Evolutionary conservation across 495 filamentous ascomycete genomes (phyloP).

Genomic region (Podospora australis): DNA sequence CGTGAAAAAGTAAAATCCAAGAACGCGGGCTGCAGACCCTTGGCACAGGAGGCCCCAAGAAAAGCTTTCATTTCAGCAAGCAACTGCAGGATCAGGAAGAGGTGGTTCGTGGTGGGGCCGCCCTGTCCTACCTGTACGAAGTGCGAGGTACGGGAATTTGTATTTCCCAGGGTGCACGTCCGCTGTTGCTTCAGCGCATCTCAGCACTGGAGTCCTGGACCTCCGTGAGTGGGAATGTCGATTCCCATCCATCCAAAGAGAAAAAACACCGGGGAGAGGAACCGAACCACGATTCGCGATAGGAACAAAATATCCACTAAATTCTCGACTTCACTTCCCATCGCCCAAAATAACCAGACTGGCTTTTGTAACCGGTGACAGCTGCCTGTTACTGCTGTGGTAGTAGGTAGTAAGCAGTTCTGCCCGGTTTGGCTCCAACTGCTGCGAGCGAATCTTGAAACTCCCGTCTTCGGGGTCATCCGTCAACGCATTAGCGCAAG

Average conservation of each 20-base stretch:
- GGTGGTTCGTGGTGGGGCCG: no score
- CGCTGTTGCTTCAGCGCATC: not conserved
- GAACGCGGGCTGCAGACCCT: not conserved
- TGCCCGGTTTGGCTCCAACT: no score
- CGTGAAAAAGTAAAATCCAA: not conserved
- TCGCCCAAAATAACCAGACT: no score
- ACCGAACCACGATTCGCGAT: not conserved
- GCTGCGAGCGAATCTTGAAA: no score
- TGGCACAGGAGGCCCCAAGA: not conserved
- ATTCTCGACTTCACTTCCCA: not conserved
- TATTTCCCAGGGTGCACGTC: conserved; percentile 1
- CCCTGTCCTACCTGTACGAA: not conserved
- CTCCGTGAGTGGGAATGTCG: no score
- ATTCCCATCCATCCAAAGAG: not conserved
- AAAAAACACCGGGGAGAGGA: not conserved
- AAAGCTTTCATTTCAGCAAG: no score
- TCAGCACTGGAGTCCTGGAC: not conserved
- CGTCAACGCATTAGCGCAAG: no score
- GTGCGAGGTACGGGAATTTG: not conserved
- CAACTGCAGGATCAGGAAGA: no score
- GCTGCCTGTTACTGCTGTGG: not conserved
- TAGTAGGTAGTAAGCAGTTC: no score
- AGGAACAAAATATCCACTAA: no score
- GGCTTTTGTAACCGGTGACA: no score
- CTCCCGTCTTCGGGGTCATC: no score